Evolutionary conservation across 306 rosid genomes (phyloP), one percentile per base, ranked within the genome.

Genomic region (Hippophae gyantsensis): DNA sequence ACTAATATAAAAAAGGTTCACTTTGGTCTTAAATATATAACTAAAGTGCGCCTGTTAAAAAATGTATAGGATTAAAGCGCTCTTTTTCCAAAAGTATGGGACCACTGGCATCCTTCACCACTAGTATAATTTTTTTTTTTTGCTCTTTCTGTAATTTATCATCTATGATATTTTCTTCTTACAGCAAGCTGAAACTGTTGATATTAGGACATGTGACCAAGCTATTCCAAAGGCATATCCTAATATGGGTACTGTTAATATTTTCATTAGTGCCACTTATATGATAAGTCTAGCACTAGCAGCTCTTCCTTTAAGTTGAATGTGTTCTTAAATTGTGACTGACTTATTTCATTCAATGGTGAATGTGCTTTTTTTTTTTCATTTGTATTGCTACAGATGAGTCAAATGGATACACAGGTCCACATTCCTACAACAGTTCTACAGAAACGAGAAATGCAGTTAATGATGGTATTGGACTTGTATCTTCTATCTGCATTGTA

Each of bases 141-240:
- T 26, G 26, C 48, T 50, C 59, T 65, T 68, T 65, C n/a, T 40
- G 14, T 41, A 42, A 42, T 51, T 75, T 41, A n/a, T 26, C 48
- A 61, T 1, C 62, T 40, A 38, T 41, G 23, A 8, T 32, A 9
- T 42, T 62, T 51, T 59, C 45, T 32, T 59, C 69, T 71, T 41
- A 58, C 81, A 84, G 96, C 85, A 75, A 66, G 68, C 86, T 63
- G 89, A 86, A 69, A 75, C 94, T 64, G 82, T 93, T 77, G 99
- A 93, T 80, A 93, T 93, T 70, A 68, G 89, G 73, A 93, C 99
- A 71, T 87, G 95, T 78, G 98, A 87, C 63, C 96, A 81, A 64
- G 71, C 89, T 48, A 78, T 86, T 79, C 95, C 95, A 7, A 93
- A 77, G 82, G 95, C 96, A 47, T 84, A 80, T 75, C 95, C 94